A percentile compares a stretch with the other conserved stretches of the same genome.
phyloP scores from a whole-genome alignment of 441 rosid genomes.

The Gossypium lobatum region DNA sequence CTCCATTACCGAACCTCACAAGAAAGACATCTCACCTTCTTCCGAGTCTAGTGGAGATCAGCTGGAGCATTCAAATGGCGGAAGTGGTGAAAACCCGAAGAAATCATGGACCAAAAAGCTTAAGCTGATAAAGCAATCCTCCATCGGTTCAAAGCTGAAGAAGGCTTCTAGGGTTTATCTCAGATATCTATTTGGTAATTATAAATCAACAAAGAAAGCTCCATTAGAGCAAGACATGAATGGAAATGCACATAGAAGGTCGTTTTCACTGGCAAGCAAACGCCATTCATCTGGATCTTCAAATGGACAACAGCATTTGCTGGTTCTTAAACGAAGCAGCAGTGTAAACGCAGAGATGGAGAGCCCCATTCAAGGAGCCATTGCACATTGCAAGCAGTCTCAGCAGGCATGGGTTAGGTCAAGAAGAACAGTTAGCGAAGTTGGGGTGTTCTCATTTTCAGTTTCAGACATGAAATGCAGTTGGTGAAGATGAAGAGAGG shows the following conservation, averaged over 20 bases:
- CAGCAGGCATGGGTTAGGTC: conserved; percentile 43
- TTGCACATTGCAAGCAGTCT: conserved; percentile 87
- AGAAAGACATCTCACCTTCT: too few relatives aligned
- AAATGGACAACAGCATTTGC: conserved; percentile 34
- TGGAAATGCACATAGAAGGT: conserved; percentile 48
- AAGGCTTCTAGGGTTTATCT: conserved; percentile 61
- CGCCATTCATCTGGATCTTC: conserved; percentile 35
- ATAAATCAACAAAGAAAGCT: conserved; percentile 21
- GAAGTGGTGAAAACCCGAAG: conserved; percentile 35
- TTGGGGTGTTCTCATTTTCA: conserved; percentile 51
- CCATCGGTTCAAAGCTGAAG: conserved; percentile 49
- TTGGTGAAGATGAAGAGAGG: too few relatives aligned
- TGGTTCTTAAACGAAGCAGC: conserved; percentile 53
- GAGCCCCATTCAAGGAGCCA: conserved; percentile 74
- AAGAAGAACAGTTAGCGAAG: conserved; percentile 38
- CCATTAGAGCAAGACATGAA: conserved; percentile 8
- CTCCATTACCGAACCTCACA: background rate
- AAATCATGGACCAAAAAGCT: conserved; percentile 70
- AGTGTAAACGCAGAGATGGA: conserved; percentile 67
- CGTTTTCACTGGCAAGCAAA: conserved; percentile 62
- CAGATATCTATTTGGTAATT: conserved; percentile 49
- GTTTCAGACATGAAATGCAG: conserved; percentile 27
- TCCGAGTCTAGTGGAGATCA: too few relatives aligned
- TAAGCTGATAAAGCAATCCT: conserved; percentile 46
- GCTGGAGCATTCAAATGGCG: background rate